Base-by-base conservation (phyloP, 139 green algal species). In the Astrephomene gubernaculifera region DNA sequence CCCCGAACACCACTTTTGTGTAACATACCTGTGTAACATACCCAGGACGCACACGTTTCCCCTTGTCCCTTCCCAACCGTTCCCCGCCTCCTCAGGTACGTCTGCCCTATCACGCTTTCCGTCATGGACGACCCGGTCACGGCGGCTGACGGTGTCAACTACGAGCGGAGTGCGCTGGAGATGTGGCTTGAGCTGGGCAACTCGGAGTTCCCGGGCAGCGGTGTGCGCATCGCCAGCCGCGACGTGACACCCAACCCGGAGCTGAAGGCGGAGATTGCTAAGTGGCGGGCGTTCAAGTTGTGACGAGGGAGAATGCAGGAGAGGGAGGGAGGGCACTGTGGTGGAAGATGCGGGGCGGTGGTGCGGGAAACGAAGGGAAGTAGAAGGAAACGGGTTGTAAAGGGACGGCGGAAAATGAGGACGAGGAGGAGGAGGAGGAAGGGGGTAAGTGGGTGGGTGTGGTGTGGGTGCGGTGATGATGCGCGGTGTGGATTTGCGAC, bases 171-270 rank as follows among this genome's bases (percentile, higher is more conserved):
- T 25, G 79, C 79, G 45, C 64, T 84, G 61, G 79, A 86, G 49
- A 86, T 86, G 79, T 86, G 79, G 79, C 24, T 86, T 27, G 79
- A 86, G 79, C 64, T 86, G 45, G 79, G 79, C 61, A 84, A 65
- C 41, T 61, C 74, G 17, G 78, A 84, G 78, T 84, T 84, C 78
- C 78, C 78, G 1, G 78, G 78, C n/a, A 75, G 43, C 43, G 44
- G 78, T 4, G 78, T 84, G 39, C 36, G 35, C 36, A 52, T 65
- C 54, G n/a, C 36, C 35, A 67, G 22, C 39, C 39, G 60, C 1
- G 60, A 83, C 10, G 29, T 83, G 25, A 72, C 43, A 6, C 43
- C 61, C 61, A 84, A 84, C 78, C 43, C 43, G 25, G 78, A 45
- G 60, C 78, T 84, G 43, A 84, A 75, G 43, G 78, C 63, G 43